These are phyloP conservation scores for Hemisphaericaspora subhashii DNA, from an alignment of 1,139 yeast genomes.

Conservation along the genomic window DNA sequence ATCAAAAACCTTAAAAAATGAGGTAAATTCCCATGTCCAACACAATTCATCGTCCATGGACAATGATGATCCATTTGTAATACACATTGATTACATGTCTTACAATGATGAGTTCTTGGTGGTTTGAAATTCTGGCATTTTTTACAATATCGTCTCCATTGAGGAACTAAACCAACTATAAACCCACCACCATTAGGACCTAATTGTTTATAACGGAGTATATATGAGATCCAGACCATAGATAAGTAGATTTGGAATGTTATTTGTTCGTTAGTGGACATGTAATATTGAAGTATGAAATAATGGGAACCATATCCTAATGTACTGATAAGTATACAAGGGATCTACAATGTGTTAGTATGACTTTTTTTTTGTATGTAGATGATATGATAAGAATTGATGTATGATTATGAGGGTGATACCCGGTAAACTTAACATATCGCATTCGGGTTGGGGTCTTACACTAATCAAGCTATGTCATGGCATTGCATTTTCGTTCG, in stretches of 20 bases:
- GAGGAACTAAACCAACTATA: too few species aligned
- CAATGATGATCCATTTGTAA: constrained; percentile 90
- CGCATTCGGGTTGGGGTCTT: too few species aligned
- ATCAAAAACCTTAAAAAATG: constrained; percentile 77
- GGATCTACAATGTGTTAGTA: constrained; percentile 46
- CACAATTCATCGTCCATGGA: constrained; percentile 93
- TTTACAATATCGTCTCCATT: constrained; percentile 45
- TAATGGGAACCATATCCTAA: constrained; percentile 68
- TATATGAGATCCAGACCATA: constrained; percentile 73
- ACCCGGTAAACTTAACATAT: too few species aligned
- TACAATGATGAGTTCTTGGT: constrained; percentile 90
- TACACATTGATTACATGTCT: constrained; percentile 67
- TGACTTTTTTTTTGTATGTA: neutral
- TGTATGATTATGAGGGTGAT: too few species aligned
- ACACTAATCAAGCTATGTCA: too few species aligned
- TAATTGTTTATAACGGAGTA: too few species aligned
- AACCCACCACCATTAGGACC: too few species aligned
- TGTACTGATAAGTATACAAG: constrained; percentile 56
- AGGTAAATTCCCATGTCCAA: constrained; percentile 79
- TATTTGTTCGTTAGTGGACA: constrained; percentile 40
- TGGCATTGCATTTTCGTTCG: too few species aligned
- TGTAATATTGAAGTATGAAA: constrained; percentile 51
- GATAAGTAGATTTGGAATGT: constrained; percentile 49
- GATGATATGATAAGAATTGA: too few species aligned
- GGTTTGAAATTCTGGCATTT: constrained; percentile 91